Evolutionary conservation across 345 rosid genomes (phyloP), one percentile per base, ranked within the genome.

Genomic region (Nasturtium officinale): DNA sequence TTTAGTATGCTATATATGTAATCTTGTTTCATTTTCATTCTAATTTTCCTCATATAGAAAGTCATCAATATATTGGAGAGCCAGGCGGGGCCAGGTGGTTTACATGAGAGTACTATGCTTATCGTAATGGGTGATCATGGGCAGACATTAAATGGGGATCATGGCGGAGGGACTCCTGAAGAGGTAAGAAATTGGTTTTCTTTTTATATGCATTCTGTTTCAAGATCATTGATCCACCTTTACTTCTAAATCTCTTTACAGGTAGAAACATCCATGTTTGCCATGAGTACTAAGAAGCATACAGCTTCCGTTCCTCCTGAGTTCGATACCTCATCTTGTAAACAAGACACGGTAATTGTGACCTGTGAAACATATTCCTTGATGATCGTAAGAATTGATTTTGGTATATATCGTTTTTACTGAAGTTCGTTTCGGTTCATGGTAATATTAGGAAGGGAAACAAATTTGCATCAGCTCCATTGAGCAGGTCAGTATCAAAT

Each of bases 81-180:
- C 74, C 86, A 87, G 74, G 89, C 91, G 26, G 87, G 86, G 59
- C 89, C 90, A 1, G 95, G 98, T 67, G 90, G 87, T 20, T 67
- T 88, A 53, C 96, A 94, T 79, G 96, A 89, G 82, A 89, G 79
- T 58, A 94, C 95, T 61, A 76, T 88, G 73, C 91, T 94, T 68
- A 82, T 94, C 64, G 97, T 94, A 65, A 89, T 91, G 96, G 98
- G 97, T 73, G 97, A 91, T 73, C 98, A 94, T 79, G 98, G 98
- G 45, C 97, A 94, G 89, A 91, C 98, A 55, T 57, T 88, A 67
- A 89, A 91, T 65, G 98, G 98, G 60, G 98, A 94, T 87, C 98
- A 94, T 83, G 98, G 98, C 46, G 98, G 98, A 76, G 98, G 97
- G 57, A 87, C 91, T 82, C 81, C 92, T 35, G 96, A 91, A 84